These are phyloP conservation scores for Prunus mume DNA, from an alignment of 306 rosid genomes.

Conservation along the genomic window DNA sequence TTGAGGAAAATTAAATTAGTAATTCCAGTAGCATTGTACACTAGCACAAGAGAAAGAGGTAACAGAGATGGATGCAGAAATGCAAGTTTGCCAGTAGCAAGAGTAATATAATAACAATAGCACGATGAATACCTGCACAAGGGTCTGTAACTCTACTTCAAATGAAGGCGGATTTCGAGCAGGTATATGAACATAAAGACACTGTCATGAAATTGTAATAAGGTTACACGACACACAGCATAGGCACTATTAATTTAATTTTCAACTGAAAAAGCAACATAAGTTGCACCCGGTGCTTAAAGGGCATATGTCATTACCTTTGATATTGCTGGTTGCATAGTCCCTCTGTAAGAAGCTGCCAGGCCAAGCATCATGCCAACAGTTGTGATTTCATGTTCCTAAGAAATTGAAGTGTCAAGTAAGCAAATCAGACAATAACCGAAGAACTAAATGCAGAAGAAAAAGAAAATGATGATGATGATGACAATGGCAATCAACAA, in stretches of 20 bases:
- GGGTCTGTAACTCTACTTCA: constrained; percentile 91
- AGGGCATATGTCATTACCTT: constrained; percentile 47
- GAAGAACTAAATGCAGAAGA: not conserved
- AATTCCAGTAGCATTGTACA: not conserved
- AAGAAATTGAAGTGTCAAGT: constrained; percentile 26
- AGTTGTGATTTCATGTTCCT: constrained; percentile 96
- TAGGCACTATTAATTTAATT: not conserved
- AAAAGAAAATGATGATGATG: not conserved
- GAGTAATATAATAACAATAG: not conserved
- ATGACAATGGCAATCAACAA: not conserved
- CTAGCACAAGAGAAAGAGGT: not conserved
- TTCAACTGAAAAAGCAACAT: not conserved
- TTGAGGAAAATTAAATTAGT: not conserved
- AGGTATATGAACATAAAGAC: constrained; percentile 86
- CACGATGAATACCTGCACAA: constrained; percentile 71
- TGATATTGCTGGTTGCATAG: constrained; percentile 90
- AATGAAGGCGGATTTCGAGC: constrained; percentile 78
- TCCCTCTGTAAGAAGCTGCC: constrained; percentile 92
- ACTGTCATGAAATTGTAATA: constrained; percentile 45
- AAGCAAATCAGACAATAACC: constrained; percentile 9
- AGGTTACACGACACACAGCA: constrained; percentile 9
- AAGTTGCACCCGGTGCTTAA: not conserved
- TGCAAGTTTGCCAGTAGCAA: not conserved
- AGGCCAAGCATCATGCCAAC: constrained; percentile 95
- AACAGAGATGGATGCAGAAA: not conserved